Conservation (phyloP, 2,329 filamentous ascomycete genomes). For the Botryotinia narcissicola region DNA sequence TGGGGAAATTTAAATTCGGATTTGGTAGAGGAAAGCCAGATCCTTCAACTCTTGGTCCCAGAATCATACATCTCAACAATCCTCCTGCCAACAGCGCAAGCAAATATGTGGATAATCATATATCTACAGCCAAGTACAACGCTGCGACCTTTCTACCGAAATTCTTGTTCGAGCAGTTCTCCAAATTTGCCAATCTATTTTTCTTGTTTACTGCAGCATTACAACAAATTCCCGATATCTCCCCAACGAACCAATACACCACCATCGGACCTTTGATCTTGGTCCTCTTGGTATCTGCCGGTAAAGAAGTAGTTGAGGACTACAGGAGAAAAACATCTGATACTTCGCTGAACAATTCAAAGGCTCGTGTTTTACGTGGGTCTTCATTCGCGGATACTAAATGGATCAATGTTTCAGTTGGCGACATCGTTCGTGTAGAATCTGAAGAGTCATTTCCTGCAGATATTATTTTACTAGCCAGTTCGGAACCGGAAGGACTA, state of each 20-base stretch:
- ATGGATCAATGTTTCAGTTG: conserved; percentile 92
- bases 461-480: conserved; percentile 86
- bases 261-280: conserved; percentile 92
- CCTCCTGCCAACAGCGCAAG: conserved; percentile 83
- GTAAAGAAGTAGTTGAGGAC: conserved; percentile 92
- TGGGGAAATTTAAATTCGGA: conserved; percentile 85
- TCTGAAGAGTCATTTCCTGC: conserved; percentile 95
- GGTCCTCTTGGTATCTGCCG: conserved; percentile 89
- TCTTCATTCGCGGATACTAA: conserved; percentile 81
- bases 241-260: conserved; percentile 91
- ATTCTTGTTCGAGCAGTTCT: conserved; percentile 97
- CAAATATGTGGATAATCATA: conserved; percentile 94
- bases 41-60: conserved; percentile 84
- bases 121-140: conserved; percentile 98
- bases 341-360: conserved; percentile 81
- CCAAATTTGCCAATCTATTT: conserved; percentile 98
- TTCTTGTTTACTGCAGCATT: conserved; percentile 95
- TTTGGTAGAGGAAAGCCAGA: conserved; percentile 83
- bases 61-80: conserved; percentile 95
- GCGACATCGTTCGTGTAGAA: conserved; percentile 88
- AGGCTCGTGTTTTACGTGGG: conserved; percentile 77
- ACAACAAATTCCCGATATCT: conserved; percentile 93
- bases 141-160: conserved; percentile 89
- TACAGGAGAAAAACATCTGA: conserved; percentile 87
- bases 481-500: conserved; percentile 93